Base-by-base conservation (phyloP, 305 asterid species). In the Plantago coronopus region DNA sequence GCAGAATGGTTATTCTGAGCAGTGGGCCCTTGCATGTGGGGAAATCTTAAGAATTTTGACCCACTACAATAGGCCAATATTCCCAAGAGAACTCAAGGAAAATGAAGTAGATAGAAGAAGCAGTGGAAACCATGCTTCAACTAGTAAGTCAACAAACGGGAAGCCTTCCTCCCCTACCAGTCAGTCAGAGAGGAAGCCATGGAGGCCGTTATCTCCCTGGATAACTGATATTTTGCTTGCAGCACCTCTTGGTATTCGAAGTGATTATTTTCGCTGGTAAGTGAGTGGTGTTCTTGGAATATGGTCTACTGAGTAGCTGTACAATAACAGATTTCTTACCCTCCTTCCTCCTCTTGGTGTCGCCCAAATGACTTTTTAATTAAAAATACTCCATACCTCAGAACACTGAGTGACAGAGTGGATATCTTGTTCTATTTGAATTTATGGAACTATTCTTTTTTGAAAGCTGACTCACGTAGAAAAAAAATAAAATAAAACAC, bases 21-120 rank as follows among this genome's bases (percentile, higher is more conserved):
- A 94, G 76, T 94, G 99, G 97, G 99, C 99, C 73, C 91, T 94
- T 69, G 97, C 97, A 65, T 94, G 99, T 73, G 97, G 99, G 70
- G 99, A 94, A 75, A 94, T 90, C 67, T 78, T 94, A 76, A 74
- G 97, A 69, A 83, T 94, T 70, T 74, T 94, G 77, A 94, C 96
- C 17, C 96, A 90, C 77, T 90, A 94, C 68, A 94, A 94, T 80
- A 87, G 97, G 65, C 99, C 97, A 7, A 79, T 94, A 65, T 87
- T 76, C 85, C 88, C 87, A 80, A 78, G 61, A 78, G 97, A 83
- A 42, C 80, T 73, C 42, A 83, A 70, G 69, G 86, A 75, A 51
- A 78, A 72, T 68, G 90, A 72, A 62, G 75, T 79, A 51, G 96
- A 82, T 77, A 77, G 93, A 81, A 87, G 90, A 56, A 84, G 80